Evolutionary conservation across 805 yeast genomes (phyloP).

Genomic region (Wickerhamiella australiensis): DNA sequence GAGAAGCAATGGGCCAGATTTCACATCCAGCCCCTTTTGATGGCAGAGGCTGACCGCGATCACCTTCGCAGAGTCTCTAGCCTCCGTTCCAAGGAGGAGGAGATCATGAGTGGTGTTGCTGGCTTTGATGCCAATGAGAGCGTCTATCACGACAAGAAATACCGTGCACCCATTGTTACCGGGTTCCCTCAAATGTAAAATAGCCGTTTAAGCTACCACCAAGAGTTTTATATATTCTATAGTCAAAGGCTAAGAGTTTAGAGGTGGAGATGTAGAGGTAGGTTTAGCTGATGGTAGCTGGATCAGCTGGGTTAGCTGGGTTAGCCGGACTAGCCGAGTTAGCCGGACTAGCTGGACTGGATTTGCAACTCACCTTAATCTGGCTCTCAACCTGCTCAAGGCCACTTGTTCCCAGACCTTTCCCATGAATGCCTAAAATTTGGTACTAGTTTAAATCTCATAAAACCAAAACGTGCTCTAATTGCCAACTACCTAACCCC

Average conservation of each 20-base stretch:
- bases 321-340: too few relatives aligned
- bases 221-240: neutral
- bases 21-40: conserved; percentile 55
- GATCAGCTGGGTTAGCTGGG: too few relatives aligned
- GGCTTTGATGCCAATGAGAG: conserved; percentile 47
- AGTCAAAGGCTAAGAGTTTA: too few relatives aligned
- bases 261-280: too few relatives aligned
- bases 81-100: conserved; percentile 56
- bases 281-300: too few relatives aligned
- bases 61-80: conserved; percentile 56
- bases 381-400: too few relatives aligned
- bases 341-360: too few relatives aligned
- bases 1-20: conserved; percentile 72
- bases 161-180: conserved; percentile 28
- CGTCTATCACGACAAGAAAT: conserved; percentile 37
- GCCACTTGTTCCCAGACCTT: neutral
- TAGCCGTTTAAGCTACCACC: neutral
- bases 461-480: too few relatives aligned
- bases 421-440: too few relatives aligned
- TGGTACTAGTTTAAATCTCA: too few relatives aligned
- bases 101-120: conserved; percentile 48
- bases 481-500: too few relatives aligned
- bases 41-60: conserved; percentile 76
- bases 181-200: conserved; percentile 26
- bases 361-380: too few relatives aligned